Percentiles rank a stretch among this genome's conserved stretches.
Evolutionary conservation across 768 basidiomycete species (phyloP).

Genomic region (Boletus bicolor): DNA sequence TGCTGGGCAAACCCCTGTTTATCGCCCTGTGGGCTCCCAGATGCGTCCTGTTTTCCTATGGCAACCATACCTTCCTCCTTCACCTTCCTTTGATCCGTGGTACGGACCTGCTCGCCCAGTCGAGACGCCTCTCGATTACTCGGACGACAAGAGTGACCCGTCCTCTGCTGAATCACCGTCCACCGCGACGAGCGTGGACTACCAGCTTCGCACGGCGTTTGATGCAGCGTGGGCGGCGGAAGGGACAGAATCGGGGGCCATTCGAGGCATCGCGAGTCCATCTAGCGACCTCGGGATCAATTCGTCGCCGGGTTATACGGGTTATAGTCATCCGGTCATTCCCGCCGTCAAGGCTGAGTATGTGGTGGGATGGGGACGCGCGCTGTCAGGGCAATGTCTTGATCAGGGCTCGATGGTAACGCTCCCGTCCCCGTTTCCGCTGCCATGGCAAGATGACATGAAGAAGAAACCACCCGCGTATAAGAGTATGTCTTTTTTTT

Average conservation of each 20-base stretch:
- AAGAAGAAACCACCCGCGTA: constrained; percentile 25
- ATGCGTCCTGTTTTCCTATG: constrained; percentile 18
- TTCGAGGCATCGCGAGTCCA: constrained; percentile 2
- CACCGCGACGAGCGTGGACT: constrained; percentile 11
- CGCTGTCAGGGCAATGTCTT: constrained; percentile 9
- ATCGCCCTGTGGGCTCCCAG: constrained; percentile 16
- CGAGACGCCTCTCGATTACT: constrained; percentile 15
- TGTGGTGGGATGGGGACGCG: constrained; percentile 1
- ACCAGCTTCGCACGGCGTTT: constrained; percentile 4
- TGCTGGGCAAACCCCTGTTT: constrained; percentile 16
- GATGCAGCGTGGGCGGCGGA: constrained; percentile 4
- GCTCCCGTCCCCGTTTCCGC: not conserved
- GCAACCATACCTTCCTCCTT: constrained; percentile 32
- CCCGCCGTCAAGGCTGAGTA: constrained; percentile 13
- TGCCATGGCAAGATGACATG: constrained; percentile 14
- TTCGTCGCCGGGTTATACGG: constrained; percentile 9
- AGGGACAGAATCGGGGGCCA: not conserved
- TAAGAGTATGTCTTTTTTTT: constrained; percentile 27
- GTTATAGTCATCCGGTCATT: constrained; percentile 13
- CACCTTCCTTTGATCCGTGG: constrained; percentile 15
- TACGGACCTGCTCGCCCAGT: constrained; percentile 8
- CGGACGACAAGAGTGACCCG: constrained; percentile 27
- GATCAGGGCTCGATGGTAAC: constrained; percentile 1
- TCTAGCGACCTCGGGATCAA: constrained; percentile 12
- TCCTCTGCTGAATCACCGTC: constrained; percentile 25